Evolutionary conservation across 371 early-diverging fungal species (phyloP).

Genomic region (Paraphysoderma sedebokerense): DNA sequence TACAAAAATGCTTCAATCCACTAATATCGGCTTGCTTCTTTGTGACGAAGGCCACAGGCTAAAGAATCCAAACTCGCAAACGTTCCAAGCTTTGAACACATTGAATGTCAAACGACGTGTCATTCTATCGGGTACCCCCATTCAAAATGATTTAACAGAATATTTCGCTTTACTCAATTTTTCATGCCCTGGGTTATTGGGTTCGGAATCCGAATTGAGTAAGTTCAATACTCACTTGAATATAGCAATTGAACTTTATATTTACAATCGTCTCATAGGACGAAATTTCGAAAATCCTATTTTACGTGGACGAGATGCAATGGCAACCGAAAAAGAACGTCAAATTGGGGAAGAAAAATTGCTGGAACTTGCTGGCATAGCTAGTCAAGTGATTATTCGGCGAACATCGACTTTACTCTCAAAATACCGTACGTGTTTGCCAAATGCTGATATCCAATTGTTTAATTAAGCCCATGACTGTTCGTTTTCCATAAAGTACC

Average conservation of each 20-base stretch:
- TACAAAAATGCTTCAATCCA: constrained; percentile 44
- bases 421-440: constrained; percentile 60
- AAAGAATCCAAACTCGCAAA: constrained; percentile 75
- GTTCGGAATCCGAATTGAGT: constrained; percentile 76
- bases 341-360: constrained; percentile 69
- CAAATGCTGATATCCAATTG: neutral
- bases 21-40: constrained; percentile 78
- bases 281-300: constrained; percentile 80
- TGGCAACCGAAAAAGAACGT: constrained; percentile 67
- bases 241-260: too few relatives aligned
- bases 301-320: constrained; percentile 79
- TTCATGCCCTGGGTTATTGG: constrained; percentile 89
- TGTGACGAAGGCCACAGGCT: constrained; percentile 97
- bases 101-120: constrained; percentile 64
- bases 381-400: constrained; percentile 85
- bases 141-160: constrained; percentile 94
- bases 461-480: neutral
- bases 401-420: constrained; percentile 86
- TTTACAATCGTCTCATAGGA: too few relatives aligned
- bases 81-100: constrained; percentile 68
- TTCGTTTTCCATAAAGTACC: constrained; percentile 44
- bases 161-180: constrained; percentile 88
- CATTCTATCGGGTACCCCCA: constrained; percentile 94
- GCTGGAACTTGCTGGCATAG: constrained; percentile 60
- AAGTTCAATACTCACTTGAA: too few relatives aligned